Conservation (phyloP, 306 rosid species). For the Dalbergia cochinchinensis region DNA sequence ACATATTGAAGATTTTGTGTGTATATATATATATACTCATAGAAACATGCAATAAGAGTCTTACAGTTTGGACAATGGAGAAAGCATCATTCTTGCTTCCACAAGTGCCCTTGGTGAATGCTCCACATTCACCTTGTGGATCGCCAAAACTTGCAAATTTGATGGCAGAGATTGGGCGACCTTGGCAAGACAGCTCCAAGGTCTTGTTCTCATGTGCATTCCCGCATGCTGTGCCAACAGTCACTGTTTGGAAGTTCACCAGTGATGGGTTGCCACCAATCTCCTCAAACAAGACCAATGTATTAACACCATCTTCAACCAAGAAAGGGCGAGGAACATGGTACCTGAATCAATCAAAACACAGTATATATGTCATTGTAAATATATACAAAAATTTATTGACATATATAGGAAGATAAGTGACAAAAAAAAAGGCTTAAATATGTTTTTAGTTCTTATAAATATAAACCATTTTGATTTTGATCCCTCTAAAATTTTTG, state of each 20-base stretch:
- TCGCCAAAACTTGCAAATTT: constrained; percentile 64
- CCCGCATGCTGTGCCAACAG: constrained; percentile 48
- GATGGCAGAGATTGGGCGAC: constrained; percentile 49
- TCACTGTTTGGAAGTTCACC: constrained; percentile 52
- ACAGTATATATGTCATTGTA: too few species aligned
- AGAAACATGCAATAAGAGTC: too few species aligned
- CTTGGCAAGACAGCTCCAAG: constrained; percentile 56
- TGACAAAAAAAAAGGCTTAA: too few species aligned
- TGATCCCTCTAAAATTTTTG: too few species aligned
- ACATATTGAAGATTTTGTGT: too few species aligned
- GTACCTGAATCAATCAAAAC: constrained; percentile 45
- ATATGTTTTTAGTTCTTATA: too few species aligned
- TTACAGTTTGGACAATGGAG: constrained; percentile 46
- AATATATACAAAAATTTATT: not conserved
- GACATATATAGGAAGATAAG: too few species aligned
- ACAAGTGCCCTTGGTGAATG: constrained; percentile 53
- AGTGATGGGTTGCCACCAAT: constrained; percentile 59
- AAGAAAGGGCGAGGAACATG: constrained; percentile 63
- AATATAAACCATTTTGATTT: too few species aligned
- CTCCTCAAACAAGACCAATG: constrained; percentile 62
- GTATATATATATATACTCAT: too few species aligned
- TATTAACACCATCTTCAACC: constrained; percentile 49
- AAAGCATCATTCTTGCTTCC: constrained; percentile 31
- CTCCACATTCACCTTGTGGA: constrained; percentile 60
- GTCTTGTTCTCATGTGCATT: constrained; percentile 49